These are phyloP conservation scores for Erodium moschatum DNA, from an alignment of 441 rosid genomes.

Conservation along the genomic window DNA sequence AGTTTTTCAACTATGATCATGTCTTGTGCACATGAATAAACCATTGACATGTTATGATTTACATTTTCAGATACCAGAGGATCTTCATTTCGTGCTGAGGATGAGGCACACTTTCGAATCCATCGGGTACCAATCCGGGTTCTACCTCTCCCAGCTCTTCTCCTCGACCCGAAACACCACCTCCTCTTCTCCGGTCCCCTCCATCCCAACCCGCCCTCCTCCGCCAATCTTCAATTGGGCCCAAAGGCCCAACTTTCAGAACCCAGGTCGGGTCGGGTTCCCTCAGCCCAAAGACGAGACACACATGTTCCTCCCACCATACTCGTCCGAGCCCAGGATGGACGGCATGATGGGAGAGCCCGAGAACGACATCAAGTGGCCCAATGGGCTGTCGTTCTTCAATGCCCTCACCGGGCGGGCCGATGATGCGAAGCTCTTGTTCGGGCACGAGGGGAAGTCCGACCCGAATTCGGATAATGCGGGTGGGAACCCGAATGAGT, in stretches of 20 bases:
- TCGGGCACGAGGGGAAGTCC: constrained; percentile 21
- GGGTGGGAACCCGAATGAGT: constrained; percentile 24
- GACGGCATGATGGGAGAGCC: constrained; percentile 49
- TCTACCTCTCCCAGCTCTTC: constrained; percentile 76
- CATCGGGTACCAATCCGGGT: constrained; percentile 62
- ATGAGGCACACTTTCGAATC: constrained; percentile 94
- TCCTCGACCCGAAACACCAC: constrained; percentile 49
- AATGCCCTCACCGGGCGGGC: constrained; percentile 61
- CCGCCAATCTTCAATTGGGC: constrained; percentile 55
- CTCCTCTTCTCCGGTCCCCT: constrained; percentile 39
- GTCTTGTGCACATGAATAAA: no score
- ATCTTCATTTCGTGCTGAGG: constrained; percentile 87
- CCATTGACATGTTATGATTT: constrained; percentile 46
- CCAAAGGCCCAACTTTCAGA: constrained; percentile 57
- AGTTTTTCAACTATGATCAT: constrained; percentile 23
- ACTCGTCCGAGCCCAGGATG: constrained; percentile 38
- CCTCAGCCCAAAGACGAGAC: no score
- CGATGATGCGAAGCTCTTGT: constrained; percentile 62
- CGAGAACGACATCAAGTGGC: constrained; percentile 84
- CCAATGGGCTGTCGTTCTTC: constrained; percentile 66
- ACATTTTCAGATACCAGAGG: constrained; percentile 63
- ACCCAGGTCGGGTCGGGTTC: constrained; percentile 42
- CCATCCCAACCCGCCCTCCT: constrained; percentile 49
- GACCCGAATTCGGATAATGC: constrained; percentile 9
- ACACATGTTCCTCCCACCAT: constrained; percentile 48